Evolutionary conservation across 2,329 filamentous ascomycete genomes (phyloP).

Genomic region (Orbilia brochopaga): DNA sequence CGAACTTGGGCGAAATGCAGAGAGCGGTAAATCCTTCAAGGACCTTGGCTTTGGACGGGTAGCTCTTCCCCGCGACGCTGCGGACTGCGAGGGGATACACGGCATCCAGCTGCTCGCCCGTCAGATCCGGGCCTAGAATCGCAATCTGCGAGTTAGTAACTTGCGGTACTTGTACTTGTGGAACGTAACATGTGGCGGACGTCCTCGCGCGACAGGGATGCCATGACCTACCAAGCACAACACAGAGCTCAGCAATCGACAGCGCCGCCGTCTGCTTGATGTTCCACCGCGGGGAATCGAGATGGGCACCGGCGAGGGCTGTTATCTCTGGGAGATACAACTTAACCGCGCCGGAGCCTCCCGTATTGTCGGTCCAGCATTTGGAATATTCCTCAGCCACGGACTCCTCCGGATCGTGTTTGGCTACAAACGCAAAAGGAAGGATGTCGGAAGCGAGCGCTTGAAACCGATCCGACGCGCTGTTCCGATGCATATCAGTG

Average conservation of each 20-base stretch:
- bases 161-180: slow-evolving; percentile 51
- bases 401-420: slow-evolving; percentile 82
- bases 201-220: slow-evolving; percentile 60
- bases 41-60: slow-evolving; percentile 86
- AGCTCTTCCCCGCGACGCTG: slow-evolving; percentile 84
- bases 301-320: slow-evolving; percentile 68
- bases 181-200: slow-evolving; percentile 47
- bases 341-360: slow-evolving; percentile 78
- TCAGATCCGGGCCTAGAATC: slow-evolving; percentile 64
- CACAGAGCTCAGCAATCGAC: slow-evolving; percentile 75
- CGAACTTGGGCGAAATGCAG: slow-evolving; percentile 44
- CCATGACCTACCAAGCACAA: slow-evolving; percentile 66
- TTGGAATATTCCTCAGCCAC: slow-evolving; percentile 79
- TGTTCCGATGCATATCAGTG: slow-evolving; percentile 24
- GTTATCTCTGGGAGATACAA: slow-evolving; percentile 86
- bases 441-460: slow-evolving; percentile 75
- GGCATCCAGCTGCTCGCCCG: slow-evolving; percentile 65
- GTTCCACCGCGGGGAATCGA: slow-evolving; percentile 84
- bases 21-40: slow-evolving; percentile 80
- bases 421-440: slow-evolving; percentile 85
- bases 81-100: slow-evolving; percentile 87
- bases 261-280: slow-evolving; percentile 88
- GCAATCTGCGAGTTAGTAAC: no score
- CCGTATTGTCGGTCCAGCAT: slow-evolving; percentile 90
- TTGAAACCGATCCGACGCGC: slow-evolving; percentile 83